Evolutionary conservation across 352 stramenopile species (phyloP).

Genomic region (Pythium sukuiense): DNA sequence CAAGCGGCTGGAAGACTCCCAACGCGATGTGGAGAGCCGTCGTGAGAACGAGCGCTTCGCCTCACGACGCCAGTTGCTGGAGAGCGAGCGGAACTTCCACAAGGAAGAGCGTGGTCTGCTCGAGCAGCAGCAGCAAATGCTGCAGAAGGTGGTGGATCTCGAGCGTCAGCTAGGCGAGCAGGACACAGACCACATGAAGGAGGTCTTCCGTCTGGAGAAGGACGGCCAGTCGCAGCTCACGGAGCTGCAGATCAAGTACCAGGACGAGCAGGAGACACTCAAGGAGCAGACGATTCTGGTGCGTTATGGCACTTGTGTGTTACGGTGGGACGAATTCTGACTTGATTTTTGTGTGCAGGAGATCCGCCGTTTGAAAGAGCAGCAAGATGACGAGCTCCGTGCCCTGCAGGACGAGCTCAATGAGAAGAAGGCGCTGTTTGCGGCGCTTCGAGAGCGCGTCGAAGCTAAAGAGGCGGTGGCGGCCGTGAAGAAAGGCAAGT

Average conservation of each 20-base stretch:
- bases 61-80: slow-evolving; percentile 52
- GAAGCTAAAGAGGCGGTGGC: slow-evolving; percentile 48
- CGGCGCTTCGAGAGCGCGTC: slow-evolving; percentile 52
- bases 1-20: slow-evolving; percentile 39
- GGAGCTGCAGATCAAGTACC: slow-evolving; percentile 38
- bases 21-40: slow-evolving; percentile 40
- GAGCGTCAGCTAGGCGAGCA: slow-evolving; percentile 63
- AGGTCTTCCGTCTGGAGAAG: slow-evolving; percentile 64
- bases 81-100: slow-evolving; percentile 67
- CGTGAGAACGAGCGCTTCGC: slow-evolving; percentile 50
- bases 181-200: slow-evolving; percentile 64
- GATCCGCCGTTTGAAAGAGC: slow-evolving; percentile 53
- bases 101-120: slow-evolving; percentile 69
- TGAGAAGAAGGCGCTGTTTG: slow-evolving; percentile 49
- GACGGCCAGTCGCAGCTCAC: slow-evolving; percentile 46
- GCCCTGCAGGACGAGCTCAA: slow-evolving; percentile 49
- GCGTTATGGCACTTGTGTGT: slow-evolving; percentile 3
- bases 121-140: slow-evolving; percentile 53
- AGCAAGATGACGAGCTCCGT: slow-evolving; percentile 58
- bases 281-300: slow-evolving; percentile 63
- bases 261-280: slow-evolving; percentile 62
- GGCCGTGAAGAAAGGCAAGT: slow-evolving; percentile 39
- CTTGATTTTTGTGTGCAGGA: slow-evolving; percentile 34
- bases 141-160: slow-evolving; percentile 66
- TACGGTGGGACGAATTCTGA: slow-evolving; percentile 6